Evolutionary conservation across 1,139 yeast genomes (phyloP).

Genomic region (Nakaseomyces uthaithaninus): DNA sequence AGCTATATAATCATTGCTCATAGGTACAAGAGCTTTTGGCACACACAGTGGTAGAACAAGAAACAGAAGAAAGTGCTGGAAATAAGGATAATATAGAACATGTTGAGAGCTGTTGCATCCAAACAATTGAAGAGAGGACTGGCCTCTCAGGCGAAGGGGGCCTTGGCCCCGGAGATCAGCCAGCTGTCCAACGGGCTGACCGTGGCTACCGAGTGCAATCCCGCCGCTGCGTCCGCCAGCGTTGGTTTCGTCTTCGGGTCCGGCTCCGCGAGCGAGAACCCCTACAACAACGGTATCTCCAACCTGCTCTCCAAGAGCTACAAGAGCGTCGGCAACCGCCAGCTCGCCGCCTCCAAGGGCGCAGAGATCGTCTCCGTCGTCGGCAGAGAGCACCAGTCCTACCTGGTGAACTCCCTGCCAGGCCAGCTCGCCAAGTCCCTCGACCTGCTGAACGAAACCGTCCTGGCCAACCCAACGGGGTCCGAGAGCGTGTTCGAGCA

Average conservation of each 20-base stretch:
- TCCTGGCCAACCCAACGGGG: constrained; percentile 7
- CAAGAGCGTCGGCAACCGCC: constrained; percentile 29
- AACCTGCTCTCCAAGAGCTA: constrained; percentile 52
- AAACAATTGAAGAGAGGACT: constrained; percentile 32
- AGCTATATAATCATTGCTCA: too few species aligned
- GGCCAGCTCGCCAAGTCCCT: constrained; percentile 42
- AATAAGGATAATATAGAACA: too few species aligned
- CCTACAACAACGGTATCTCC: constrained; percentile 73
- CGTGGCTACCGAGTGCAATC: constrained; percentile 59
- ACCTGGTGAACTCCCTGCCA: constrained; percentile 42
- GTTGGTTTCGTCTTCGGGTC: constrained; percentile 66
- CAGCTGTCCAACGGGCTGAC: constrained; percentile 65
- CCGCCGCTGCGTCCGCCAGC: constrained; percentile 48
- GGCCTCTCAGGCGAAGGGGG: constrained; percentile 43
- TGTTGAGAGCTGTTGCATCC: constrained; percentile 27
- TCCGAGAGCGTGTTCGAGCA: constrained; percentile 17
- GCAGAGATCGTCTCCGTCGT: constrained; percentile 40
- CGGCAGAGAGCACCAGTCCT: constrained; percentile 49
- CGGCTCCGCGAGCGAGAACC: constrained; percentile 72
- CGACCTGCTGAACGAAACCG: constrained; percentile 27
- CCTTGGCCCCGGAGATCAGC: constrained; percentile 54
- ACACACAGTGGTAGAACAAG: too few species aligned
- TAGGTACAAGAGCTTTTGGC: too few species aligned
- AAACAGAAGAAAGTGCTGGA: too few species aligned
- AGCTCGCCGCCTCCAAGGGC: constrained; percentile 38